Evolutionary conservation across 352 stramenopile genomes (phyloP).

Genomic region (Phytophthora citricola): DNA sequence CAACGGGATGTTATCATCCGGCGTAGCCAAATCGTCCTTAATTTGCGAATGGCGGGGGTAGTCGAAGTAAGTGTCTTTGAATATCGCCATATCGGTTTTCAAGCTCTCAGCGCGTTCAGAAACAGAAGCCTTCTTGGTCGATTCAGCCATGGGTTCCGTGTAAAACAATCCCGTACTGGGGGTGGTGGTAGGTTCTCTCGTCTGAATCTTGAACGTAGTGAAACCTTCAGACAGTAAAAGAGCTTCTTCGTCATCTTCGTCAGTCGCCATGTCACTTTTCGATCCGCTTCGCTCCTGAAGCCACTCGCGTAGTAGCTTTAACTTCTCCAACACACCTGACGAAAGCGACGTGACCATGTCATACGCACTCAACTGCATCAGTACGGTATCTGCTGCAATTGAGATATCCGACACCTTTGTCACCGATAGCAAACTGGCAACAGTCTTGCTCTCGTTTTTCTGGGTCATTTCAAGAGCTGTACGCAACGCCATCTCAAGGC

Average conservation of each 20-base stretch:
- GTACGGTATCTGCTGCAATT: slow-evolving; percentile 21
- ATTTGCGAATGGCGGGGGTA: not conserved
- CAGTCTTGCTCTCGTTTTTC: slow-evolving; percentile 55
- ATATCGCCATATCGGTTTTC: slow-evolving; percentile 27
- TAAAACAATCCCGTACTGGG: slow-evolving; percentile 19
- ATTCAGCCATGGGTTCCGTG: slow-evolving; percentile 30
- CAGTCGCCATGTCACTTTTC: slow-evolving; percentile 24
- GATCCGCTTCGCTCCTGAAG: slow-evolving; percentile 35
- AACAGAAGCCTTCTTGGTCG: not conserved
- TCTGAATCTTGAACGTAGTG: slow-evolving; percentile 32
- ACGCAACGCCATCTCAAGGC: slow-evolving; percentile 44
- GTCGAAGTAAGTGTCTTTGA: slow-evolving; percentile 33
- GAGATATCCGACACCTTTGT: slow-evolving; percentile 37
- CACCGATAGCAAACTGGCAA: slow-evolving; percentile 38
- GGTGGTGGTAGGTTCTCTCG: not conserved
- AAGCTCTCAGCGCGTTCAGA: not conserved
- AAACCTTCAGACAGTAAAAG: slow-evolving; percentile 54
- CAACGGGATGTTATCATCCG: slow-evolving; percentile 3
- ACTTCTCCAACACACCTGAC: slow-evolving; percentile 17
- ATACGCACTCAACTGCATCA: slow-evolving; percentile 44
- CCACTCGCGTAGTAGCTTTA: slow-evolving; percentile 42
- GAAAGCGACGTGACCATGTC: slow-evolving; percentile 13
- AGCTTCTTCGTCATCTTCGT: slow-evolving; percentile 47
- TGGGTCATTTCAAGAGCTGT: slow-evolving; percentile 35
- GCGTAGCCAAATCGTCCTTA: not conserved